A percentile compares a stretch with the other conserved stretches of the same genome.
Evolutionary conservation across 768 basidiomycete species (phyloP).

Genomic region (Tulasnella sp.): DNA sequence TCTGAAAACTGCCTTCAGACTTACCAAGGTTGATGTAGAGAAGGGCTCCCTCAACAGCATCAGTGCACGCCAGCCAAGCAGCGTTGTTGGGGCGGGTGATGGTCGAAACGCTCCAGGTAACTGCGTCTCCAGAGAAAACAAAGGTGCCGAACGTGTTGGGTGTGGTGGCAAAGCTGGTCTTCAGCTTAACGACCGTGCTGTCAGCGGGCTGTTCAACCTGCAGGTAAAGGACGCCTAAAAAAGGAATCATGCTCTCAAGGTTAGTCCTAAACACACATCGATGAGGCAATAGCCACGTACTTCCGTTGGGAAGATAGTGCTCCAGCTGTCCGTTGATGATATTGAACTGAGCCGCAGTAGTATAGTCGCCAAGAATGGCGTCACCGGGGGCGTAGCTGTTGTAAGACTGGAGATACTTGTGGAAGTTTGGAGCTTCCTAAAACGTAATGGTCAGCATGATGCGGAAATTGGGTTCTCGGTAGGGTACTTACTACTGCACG

Average conservation of each 20-base stretch:
- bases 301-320: conserved; percentile 39
- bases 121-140: conserved; percentile 49
- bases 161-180: conserved; percentile 43
- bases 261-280: not conserved
- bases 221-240: conserved; percentile 35
- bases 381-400: conserved; percentile 34
- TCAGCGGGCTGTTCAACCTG: conserved; percentile 42
- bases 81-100: conserved; percentile 37
- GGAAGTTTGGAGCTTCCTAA: conserved; percentile 52
- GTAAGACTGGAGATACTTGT: conserved; percentile 49
- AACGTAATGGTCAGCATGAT: not conserved
- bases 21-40: conserved; percentile 49
- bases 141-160: conserved; percentile 42
- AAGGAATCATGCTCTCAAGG: conserved; percentile 2
- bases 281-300: not conserved
- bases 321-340: conserved; percentile 49
- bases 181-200: conserved; percentile 43
- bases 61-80: conserved; percentile 55
- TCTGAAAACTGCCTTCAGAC: not conserved
- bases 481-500: conserved; percentile 44
- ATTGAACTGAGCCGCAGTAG: conserved; percentile 42
- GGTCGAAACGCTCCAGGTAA: conserved; percentile 48
- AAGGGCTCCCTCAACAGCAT: conserved; percentile 37
- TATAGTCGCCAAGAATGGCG: conserved; percentile 47
- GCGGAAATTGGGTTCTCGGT: not conserved